Evolutionary conservation across 805 yeast species (phyloP).

Genomic region (Starmerella lactis-condensi): DNA sequence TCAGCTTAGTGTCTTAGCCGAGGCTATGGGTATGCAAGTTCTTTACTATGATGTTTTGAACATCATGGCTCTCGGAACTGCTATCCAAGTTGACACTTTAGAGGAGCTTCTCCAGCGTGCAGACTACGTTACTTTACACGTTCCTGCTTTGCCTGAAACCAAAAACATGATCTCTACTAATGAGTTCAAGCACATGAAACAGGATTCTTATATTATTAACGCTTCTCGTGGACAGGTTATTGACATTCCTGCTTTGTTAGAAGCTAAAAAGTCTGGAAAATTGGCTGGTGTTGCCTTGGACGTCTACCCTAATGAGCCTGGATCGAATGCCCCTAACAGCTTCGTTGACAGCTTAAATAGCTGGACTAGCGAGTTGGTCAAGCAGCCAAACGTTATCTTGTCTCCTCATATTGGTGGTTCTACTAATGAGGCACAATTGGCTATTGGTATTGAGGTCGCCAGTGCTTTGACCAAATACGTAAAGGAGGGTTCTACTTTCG

Average conservation of each 20-base stretch:
- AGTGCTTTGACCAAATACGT: slow-evolving; percentile 73
- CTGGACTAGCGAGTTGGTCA: slow-evolving; percentile 68
- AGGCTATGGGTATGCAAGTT: slow-evolving; percentile 93
- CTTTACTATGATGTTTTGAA: slow-evolving; percentile 77
- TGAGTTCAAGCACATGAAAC: slow-evolving; percentile 90
- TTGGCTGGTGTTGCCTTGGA: slow-evolving; percentile 95
- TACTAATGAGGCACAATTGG: slow-evolving; percentile 95
- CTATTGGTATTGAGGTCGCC: slow-evolving; percentile 91
- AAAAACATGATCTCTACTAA: slow-evolving; percentile 73
- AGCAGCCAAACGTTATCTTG: slow-evolving; percentile 72
- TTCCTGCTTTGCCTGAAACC: slow-evolving; percentile 87
- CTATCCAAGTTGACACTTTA: slow-evolving; percentile 74
- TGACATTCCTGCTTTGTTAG: slow-evolving; percentile 82
- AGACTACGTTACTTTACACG: slow-evolving; percentile 85
- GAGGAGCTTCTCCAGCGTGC: slow-evolving; percentile 63
- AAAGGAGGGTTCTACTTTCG: slow-evolving; percentile 86
- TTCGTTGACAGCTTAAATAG: slow-evolving; percentile 56
- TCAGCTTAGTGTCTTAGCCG: slow-evolving; percentile 90
- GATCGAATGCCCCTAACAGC: slow-evolving; percentile 74
- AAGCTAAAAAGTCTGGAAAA: slow-evolving; percentile 81
- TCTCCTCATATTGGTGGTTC: slow-evolving; percentile 99
- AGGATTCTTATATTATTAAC: slow-evolving; percentile 83
- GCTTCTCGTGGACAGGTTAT: slow-evolving; percentile 97
- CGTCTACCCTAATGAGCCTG: slow-evolving; percentile 93
- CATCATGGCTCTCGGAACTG: slow-evolving; percentile 94